Percentiles rank a stretch among this genome's conserved stretches.
Conservation (phyloP, 371 early-diverging fungal species). For the Mortierella sp. region DNA sequence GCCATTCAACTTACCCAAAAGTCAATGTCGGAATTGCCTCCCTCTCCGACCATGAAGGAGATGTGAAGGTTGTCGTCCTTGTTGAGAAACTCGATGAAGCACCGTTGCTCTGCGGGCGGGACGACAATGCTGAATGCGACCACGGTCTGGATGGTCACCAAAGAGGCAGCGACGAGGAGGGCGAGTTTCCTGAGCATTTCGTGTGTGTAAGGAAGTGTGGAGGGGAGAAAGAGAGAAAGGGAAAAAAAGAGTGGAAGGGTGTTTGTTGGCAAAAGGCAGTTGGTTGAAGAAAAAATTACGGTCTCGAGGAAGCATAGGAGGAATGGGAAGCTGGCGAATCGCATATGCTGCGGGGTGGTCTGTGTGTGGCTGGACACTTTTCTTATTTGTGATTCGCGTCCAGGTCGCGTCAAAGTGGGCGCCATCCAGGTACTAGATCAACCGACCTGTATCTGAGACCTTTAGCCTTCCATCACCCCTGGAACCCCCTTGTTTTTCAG, state of each 20-base stretch:
- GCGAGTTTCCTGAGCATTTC: slow-evolving; percentile 14
- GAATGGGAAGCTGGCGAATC: not conserved
- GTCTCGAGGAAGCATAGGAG: too few species aligned
- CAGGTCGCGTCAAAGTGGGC: not conserved
- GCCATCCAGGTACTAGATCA: not conserved
- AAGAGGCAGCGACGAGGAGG: not conserved
- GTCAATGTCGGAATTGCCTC: slow-evolving; percentile 75
- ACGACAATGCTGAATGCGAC: slow-evolving; percentile 57
- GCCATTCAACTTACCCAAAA: slow-evolving; percentile 68
- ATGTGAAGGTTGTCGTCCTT: slow-evolving; percentile 70
- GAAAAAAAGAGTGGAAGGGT: not conserved
- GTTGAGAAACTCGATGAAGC: slow-evolving; percentile 70
- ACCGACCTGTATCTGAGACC: not conserved
- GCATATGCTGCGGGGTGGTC: not conserved
- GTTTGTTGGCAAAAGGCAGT: not conserved
- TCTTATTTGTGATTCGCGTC: not conserved
- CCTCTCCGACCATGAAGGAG: slow-evolving; percentile 79
- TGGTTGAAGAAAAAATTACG: not conserved
- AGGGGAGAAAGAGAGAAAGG: not conserved
- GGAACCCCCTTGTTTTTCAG: too few species aligned
- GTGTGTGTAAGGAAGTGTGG: not conserved
- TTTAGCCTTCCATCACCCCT: too few species aligned
- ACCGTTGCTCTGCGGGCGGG: slow-evolving; percentile 61
- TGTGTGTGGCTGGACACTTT: not conserved
- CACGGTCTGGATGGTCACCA: slow-evolving; percentile 17